phyloP scores from a whole-genome alignment of 164 flowering plant species.

The Paratinospora sagittata region DNA sequence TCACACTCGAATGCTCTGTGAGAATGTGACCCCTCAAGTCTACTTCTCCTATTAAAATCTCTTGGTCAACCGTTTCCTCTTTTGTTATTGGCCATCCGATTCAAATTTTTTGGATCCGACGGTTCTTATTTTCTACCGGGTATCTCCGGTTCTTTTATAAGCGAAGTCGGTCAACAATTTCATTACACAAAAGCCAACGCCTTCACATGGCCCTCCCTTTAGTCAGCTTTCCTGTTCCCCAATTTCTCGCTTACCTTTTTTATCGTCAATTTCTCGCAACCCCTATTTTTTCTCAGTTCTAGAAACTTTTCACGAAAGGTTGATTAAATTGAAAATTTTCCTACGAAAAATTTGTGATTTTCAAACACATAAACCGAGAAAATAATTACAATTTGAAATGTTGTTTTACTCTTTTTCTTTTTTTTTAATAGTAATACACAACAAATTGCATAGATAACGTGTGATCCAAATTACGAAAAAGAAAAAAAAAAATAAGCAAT shows the following conservation, averaged over 20 bases:
- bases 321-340: too few species aligned
- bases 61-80: background rate
- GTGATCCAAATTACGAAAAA: too few species aligned
- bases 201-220: background rate
- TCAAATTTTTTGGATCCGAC: background rate
- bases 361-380: too few species aligned
- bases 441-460: too few species aligned
- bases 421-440: too few species aligned
- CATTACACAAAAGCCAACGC: constrained; percentile 5
- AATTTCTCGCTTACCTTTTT: background rate
- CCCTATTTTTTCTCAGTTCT: background rate
- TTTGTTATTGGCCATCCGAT: background rate
- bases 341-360: too few species aligned
- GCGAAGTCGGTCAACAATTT: constrained; percentile 9
- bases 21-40: too few species aligned
- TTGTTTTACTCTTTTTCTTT: too few species aligned
- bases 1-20: background rate
- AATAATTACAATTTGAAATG: too few species aligned
- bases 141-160: background rate
- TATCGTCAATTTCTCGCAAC: background rate
- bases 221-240: constrained; percentile 3
- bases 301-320: background rate
- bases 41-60: background rate
- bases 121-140: background rate
- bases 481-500: too few species aligned